A percentile compares a stretch with the other conserved stretches of the same genome.
Evolutionary conservation across 139 green algal genomes (phyloP).

Genomic region (Chlorella sp.): DNA sequence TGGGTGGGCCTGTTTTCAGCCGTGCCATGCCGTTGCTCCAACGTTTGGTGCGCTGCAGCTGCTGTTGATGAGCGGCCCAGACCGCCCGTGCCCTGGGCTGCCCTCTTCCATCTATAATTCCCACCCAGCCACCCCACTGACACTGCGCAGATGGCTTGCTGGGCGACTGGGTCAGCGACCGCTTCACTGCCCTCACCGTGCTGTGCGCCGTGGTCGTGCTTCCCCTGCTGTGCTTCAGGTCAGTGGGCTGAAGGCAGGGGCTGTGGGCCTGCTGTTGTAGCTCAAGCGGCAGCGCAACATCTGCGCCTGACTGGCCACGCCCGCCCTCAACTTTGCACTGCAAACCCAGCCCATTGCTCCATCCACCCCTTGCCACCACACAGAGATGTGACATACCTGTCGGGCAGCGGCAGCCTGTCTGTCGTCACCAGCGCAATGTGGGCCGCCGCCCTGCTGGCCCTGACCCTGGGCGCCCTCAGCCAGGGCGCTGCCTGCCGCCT

Average conservation of each 20-base stretch:
- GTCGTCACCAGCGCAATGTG: not conserved
- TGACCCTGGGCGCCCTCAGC: not conserved
- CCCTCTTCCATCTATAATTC: not conserved
- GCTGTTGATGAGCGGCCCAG: too few species aligned
- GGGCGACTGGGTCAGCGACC: constrained; percentile 3
- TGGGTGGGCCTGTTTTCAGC: too few species aligned
- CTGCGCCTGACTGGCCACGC: not conserved
- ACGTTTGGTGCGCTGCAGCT: too few species aligned
- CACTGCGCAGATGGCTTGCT: constrained; percentile 12
- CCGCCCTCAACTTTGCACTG: not conserved
- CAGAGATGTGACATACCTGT: not conserved
- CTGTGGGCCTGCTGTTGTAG: not conserved
- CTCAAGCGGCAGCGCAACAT: not conserved
- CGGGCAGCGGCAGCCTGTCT: not conserved
- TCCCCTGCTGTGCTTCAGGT: constrained; percentile 2
- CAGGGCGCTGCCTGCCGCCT: not conserved
- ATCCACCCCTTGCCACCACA: not conserved
- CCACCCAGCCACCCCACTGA: not conserved
- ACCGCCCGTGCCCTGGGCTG: not conserved
- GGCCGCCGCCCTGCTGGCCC: not conserved
- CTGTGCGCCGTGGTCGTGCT: not conserved
- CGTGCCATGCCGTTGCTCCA: too few species aligned
- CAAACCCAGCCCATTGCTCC: not conserved
- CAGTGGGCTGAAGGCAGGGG: not conserved
- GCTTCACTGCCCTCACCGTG: not conserved